Percentiles rank a stretch among this genome's conserved stretches.
phyloP scores from a whole-genome alignment of 2,329 filamentous ascomycete species.

The Fusarium tanahbumbuense region DNA sequence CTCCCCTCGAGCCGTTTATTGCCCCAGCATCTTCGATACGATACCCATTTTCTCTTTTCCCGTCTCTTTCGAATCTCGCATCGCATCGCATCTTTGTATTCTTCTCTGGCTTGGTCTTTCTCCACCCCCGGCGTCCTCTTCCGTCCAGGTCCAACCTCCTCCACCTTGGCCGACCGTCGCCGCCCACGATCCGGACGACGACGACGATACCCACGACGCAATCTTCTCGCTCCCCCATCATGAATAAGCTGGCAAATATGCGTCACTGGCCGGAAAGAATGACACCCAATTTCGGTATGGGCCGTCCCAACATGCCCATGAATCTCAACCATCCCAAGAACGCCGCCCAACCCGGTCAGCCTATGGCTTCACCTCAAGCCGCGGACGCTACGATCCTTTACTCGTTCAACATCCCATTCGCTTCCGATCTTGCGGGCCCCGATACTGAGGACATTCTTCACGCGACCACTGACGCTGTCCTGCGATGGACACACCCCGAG shows the following conservation, averaged over 20 bases:
- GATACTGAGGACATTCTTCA: constrained; percentile 96
- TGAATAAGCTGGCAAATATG: constrained; percentile 79
- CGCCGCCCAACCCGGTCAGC: constrained; percentile 62
- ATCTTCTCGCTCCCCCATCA: constrained; percentile 55
- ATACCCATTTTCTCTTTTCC: constrained; percentile 34
- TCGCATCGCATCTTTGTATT: constrained; percentile 38
- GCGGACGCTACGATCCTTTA: constrained; percentile 86
- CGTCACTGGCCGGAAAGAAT: constrained; percentile 78
- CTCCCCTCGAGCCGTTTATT: constrained; percentile 38
- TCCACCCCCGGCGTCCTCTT: constrained; percentile 38
- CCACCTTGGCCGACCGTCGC: constrained; percentile 45
- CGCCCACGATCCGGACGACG: constrained; percentile 46
- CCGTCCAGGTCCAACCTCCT: constrained; percentile 36
- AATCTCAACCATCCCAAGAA: constrained; percentile 70
- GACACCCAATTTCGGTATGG: constrained; percentile 75
- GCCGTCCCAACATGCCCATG: constrained; percentile 68
- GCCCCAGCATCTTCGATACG: constrained; percentile 44
- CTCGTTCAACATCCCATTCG: constrained; percentile 97
- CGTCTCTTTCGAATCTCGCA: constrained; percentile 30
- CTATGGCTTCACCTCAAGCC: constrained; percentile 74
- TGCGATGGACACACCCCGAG: constrained; percentile 93
- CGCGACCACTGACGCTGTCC: constrained; percentile 86
- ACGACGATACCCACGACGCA: constrained; percentile 39
- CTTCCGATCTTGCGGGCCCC: constrained; percentile 89
- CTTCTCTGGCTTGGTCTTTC: constrained; percentile 34